These are phyloP conservation scores for Ammopiptanthus mongolicus DNA, from an alignment of 306 rosid genomes.

Conservation along the genomic window DNA sequence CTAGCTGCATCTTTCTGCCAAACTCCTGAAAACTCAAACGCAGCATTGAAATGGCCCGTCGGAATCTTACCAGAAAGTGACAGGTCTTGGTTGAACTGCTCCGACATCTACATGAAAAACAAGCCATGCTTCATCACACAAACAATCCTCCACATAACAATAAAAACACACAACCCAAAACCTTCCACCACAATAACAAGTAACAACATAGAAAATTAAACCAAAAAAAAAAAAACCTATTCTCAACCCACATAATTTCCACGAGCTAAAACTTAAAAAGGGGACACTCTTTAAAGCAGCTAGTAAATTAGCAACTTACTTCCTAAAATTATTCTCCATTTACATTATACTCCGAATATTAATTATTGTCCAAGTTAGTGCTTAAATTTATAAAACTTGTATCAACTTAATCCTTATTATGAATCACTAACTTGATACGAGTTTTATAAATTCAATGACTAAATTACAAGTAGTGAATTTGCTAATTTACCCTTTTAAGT, in stretches of 20 bases:
- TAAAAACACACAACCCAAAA: not conserved
- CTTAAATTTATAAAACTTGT: not conserved
- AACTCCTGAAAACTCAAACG: conserved; percentile 59
- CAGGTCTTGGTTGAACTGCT: conserved; percentile 79
- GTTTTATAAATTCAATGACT: not conserved
- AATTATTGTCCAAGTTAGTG: not conserved
- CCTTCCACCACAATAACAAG: not conserved
- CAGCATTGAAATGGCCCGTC: conserved; percentile 72
- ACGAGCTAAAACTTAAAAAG: not conserved
- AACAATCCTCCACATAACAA: not conserved
- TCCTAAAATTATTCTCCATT: not conserved
- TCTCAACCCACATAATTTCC: not conserved
- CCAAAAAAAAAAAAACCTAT: too few species aligned
- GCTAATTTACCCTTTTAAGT: too few species aligned
- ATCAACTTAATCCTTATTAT: not conserved
- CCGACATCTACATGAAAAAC: conserved; percentile 62
- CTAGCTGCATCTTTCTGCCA: conserved; percentile 91
- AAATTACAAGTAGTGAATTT: too few species aligned
- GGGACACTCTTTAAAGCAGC: not conserved
- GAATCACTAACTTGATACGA: not conserved
- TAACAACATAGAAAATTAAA: not conserved
- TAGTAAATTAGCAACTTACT: not conserved
- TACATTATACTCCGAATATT: not conserved
- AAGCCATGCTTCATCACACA: not conserved
- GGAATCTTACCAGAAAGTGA: conserved; percentile 80